Evolutionary conservation across 768 basidiomycete genomes (phyloP).

Genomic region (Phanerochaete carnosa): DNA sequence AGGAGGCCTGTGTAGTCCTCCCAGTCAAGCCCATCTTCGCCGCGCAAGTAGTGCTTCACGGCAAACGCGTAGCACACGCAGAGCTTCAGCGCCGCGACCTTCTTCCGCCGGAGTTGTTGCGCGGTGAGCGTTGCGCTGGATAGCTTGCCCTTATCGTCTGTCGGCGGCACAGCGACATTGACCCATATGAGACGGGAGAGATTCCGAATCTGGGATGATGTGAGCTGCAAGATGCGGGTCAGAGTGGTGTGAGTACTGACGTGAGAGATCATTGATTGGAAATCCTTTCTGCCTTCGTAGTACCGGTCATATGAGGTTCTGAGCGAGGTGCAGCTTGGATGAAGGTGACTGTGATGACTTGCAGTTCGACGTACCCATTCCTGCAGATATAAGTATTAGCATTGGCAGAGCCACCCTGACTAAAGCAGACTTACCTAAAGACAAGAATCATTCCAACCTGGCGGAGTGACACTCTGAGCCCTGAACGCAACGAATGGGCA

Average conservation of each 20-base stretch:
- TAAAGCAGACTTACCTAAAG: slow-evolving; percentile 55
- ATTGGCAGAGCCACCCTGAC: not conserved
- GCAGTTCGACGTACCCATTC: slow-evolving; percentile 50
- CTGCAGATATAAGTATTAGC: slow-evolving; percentile 30
- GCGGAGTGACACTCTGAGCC: not conserved
- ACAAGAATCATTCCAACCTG: slow-evolving; percentile 88
- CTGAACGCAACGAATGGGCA: not conserved
- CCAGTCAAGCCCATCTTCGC: slow-evolving; percentile 72
- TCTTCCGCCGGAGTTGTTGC: slow-evolving; percentile 56
- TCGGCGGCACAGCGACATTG: slow-evolving; percentile 63
- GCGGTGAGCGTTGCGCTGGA: slow-evolving; percentile 42
- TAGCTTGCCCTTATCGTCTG: slow-evolving; percentile 55
- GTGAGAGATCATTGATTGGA: slow-evolving; percentile 66
- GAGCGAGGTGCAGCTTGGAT: not conserved
- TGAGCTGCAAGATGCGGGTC: not conserved
- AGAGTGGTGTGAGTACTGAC: slow-evolving; percentile 26
- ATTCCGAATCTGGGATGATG: slow-evolving; percentile 52
- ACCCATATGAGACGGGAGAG: slow-evolving; percentile 79
- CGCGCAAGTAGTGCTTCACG: slow-evolving; percentile 78
- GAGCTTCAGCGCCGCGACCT: slow-evolving; percentile 68
- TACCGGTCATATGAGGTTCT: slow-evolving; percentile 80
- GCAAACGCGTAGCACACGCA: slow-evolving; percentile 70
- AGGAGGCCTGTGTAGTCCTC: slow-evolving; percentile 66
- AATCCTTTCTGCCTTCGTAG: slow-evolving; percentile 87
- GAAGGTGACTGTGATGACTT: not conserved